Conservation (phyloP, 441 rosid species). For the Eruca vesicaria region DNA sequence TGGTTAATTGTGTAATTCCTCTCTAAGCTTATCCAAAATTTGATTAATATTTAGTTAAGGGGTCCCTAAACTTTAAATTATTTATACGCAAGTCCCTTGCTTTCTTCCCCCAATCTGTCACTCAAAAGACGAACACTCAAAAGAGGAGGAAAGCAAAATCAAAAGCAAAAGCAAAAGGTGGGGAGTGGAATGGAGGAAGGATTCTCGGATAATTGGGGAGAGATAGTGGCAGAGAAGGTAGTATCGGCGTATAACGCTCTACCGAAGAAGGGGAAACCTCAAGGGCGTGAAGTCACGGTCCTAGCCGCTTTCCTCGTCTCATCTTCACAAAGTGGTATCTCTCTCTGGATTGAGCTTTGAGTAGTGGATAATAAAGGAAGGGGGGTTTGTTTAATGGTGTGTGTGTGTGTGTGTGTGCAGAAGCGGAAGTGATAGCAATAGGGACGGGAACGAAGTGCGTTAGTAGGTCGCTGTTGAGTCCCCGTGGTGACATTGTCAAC, state of each 20-base stretch:
- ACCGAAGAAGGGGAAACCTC: conserved; percentile 92
- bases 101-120: not conserved
- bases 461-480: conserved; percentile 59
- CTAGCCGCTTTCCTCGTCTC: conserved; percentile 82
- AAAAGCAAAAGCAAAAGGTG: too few relatives aligned
- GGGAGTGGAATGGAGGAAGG: conserved; percentile 18
- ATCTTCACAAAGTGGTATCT: conserved; percentile 64
- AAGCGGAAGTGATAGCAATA: conserved; percentile 61
- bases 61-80: not conserved
- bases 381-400: not conserved
- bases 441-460: conserved; percentile 94
- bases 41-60: not conserved
- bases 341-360: not conserved
- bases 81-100: not conserved
- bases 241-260: conserved; percentile 54
- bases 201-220: conserved; percentile 44
- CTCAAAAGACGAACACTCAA: not conserved
- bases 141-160: not conserved
- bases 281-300: conserved; percentile 87
- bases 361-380: conserved; percentile 6
- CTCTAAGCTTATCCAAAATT: too few relatives aligned
- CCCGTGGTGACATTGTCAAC: conserved; percentile 74
- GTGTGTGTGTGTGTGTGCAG: conserved; percentile 44
- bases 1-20: too few relatives aligned
- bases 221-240: conserved; percentile 58